These are phyloP conservation scores for Cutaneotrichosporon arboriforme DNA, from an alignment of 1,284 basidiomycete species.

Conservation along the genomic window DNA sequence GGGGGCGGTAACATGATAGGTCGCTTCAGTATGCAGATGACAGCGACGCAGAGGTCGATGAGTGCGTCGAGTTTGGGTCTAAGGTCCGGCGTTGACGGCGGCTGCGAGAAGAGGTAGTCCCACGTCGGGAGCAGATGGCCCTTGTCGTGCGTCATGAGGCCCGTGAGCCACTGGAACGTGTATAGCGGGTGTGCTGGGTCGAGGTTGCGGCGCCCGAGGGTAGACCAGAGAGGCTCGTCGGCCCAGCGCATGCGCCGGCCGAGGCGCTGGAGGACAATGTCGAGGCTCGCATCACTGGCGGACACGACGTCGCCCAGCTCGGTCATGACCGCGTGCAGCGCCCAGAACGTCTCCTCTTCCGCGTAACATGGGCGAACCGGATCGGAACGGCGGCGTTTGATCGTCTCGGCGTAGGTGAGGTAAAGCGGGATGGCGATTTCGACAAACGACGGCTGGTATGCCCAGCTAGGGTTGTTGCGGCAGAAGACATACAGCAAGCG, in stretches of 20 bases:
- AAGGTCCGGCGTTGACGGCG: conserved; percentile 19
- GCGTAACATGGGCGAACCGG: conserved; percentile 14
- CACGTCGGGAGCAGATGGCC: conserved; percentile 32
- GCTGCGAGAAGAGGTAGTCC: conserved; percentile 43
- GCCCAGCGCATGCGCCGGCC: conserved; percentile 36
- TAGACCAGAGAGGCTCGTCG: conserved; percentile 28
- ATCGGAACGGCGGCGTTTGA: conserved; percentile 3
- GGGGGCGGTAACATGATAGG: conserved; percentile 13
- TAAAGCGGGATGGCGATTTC: conserved; percentile 46
- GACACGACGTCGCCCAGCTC: conserved; percentile 29
- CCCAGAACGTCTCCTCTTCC: conserved; percentile 46
- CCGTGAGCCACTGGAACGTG: conserved; percentile 37
- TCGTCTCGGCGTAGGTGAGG: conserved; percentile 28
- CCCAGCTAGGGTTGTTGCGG: conserved; percentile 35
- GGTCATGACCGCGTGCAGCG: conserved; percentile 32
- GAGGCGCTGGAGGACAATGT: conserved; percentile 23
- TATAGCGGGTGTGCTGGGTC: conserved; percentile 34
- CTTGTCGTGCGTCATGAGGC: conserved; percentile 30
- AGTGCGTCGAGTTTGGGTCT: conserved; percentile 36
- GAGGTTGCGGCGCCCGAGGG: conserved; percentile 31
- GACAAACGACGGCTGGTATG: conserved; percentile 39
- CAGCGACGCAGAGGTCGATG: conserved; percentile 37
- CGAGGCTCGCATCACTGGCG: conserved; percentile 7
- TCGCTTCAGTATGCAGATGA: conserved; percentile 35
- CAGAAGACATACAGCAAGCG: conserved; percentile 45